Evolutionary conservation across 179 eudicot genomes (phyloP).

Genomic region (Silene coronaria): DNA sequence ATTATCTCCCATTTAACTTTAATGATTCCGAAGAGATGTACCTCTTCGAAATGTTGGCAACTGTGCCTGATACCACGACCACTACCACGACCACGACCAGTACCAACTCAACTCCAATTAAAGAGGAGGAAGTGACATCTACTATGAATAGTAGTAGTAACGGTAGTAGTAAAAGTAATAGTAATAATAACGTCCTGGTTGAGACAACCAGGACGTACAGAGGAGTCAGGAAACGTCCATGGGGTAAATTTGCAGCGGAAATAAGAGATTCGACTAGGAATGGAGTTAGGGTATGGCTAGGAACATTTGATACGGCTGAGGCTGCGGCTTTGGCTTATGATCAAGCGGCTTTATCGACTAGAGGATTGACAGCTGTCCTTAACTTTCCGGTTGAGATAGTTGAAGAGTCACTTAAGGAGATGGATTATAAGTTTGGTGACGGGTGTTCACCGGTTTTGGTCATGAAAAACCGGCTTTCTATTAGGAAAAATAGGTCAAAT

Average conservation of each 20-base stretch:
- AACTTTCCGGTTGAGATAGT: slow-evolving; percentile 60
- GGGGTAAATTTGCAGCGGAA: slow-evolving; percentile 64
- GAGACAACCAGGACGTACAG: slow-evolving; percentile 31
- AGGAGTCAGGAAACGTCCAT: slow-evolving; percentile 53
- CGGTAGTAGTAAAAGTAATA: neutral
- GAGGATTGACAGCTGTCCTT: slow-evolving; percentile 49
- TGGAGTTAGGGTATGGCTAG: slow-evolving; percentile 69
- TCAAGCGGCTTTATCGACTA: slow-evolving; percentile 61
- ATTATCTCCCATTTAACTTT: slow-evolving; percentile 38
- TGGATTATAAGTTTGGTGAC: slow-evolving; percentile 33
- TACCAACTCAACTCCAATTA: slow-evolving; percentile 4
- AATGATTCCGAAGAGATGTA: slow-evolving; percentile 49
- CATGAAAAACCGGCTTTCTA: slow-evolving; percentile 52
- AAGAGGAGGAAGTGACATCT: slow-evolving; percentile 32
- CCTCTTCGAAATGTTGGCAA: slow-evolving; percentile 30
- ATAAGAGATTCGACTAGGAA: slow-evolving; percentile 63
- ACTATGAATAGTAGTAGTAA: neutral
- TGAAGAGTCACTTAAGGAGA: slow-evolving; percentile 45
- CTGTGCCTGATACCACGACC: neutral
- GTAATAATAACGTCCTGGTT: neutral
- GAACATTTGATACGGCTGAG: slow-evolving; percentile 66
- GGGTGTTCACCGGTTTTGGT: slow-evolving; percentile 60
- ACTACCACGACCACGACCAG: neutral
- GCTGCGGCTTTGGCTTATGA: slow-evolving; percentile 71
- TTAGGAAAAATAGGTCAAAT: slow-evolving; percentile 35